Evolutionary conservation across 306 rosid genomes (phyloP), one percentile per base, ranked within the genome.

Genomic region (Vigna hirtella): DNA sequence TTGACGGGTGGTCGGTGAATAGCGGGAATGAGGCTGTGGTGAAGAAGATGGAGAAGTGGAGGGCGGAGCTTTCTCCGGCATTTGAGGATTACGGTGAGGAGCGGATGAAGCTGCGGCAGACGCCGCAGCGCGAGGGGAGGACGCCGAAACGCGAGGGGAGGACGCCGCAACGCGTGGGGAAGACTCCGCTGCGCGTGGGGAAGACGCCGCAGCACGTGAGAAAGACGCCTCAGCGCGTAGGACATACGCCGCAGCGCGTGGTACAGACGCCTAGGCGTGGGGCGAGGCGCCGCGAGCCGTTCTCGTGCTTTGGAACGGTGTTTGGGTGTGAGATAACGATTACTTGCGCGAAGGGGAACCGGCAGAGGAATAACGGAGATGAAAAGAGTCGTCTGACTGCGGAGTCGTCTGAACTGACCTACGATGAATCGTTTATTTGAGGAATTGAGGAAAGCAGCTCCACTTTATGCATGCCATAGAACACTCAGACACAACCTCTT

Each of bases 11-110:
- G 95, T 61, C 87, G 38, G 91, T 85, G 78, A 59, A 80, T 12
- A 89, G 71, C 9, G 76, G 86, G 26, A 73, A 84, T 6, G 95
- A 88, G 43, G 92, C 88, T 47, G 75, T 92, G 26, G 90, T 77
- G 81, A 87, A 90, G 9, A 94, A 94, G 84, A 92, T 92, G 0
- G 90, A 87, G 73, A 77, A 88, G 56, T 95, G 98, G 98, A 72
- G 87, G 59, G 72, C 80, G 11, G 97, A 91, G 83, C 70, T 90
- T 2, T 87, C 91, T 0, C 89, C 97, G 3, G 78, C 86, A 30
- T 86, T 79, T 34, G 91, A 63, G 2, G 58, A 80, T 17, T 73
- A 9, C 26, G 67, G 34, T 1, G 73, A 40, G 1, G 70, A 72
- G 0, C 13, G 17, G 15, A 72, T 66, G 66, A 66, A 20, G 22